Base-by-base conservation (phyloP, 1,139 yeast genomes). In the Geotrichum histeridarum region DNA sequence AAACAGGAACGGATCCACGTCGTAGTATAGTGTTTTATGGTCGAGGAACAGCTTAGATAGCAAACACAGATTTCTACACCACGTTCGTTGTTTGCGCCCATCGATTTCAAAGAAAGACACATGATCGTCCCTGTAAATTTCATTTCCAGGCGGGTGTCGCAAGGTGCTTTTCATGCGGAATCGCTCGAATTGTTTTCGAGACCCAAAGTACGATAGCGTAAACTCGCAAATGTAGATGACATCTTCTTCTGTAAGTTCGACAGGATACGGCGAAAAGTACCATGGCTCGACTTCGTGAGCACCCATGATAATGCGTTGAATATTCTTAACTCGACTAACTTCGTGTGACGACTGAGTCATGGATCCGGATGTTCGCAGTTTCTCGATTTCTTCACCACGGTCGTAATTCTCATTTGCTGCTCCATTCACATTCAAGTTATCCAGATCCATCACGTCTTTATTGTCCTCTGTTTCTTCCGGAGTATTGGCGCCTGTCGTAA, bases 251-350 rank as follows among this genome's bases (percentile, higher is more conserved):
- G 97, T 90, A 55, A 90, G 77, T 67, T 93, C 99, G 14, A 89
- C 78, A 0, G 99, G 99, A 68, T 94, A 93, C 0, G 99, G 98
- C 1, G 96, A 87, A 67, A 94, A 93, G 71, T 93, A 94, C 99
- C 99, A 93, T 1, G 99, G 99, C 67, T 93, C 99, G 50, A 94
- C 88, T 60, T 87, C 87, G 69, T 84, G 90, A 60, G 86, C 87
- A 1, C 99, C 99, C 71, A 93, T 82, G 4, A 89, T 84, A 3
- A 93, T 80, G 48, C 81, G 77, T 41, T 81, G 77, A 60, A 94
- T 76, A 67, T 93, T 93, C 63, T 98, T 79, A 46, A 93, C 97
- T 57, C 95, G 77, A 0, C 98, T 90, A 30, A 93, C 89, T 66
- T 93, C 99, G 66, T 83, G 84, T 2, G 72, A 65, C 51, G 77